These are phyloP conservation scores for Selenicereus undatus DNA, from an alignment of 148 eudicot species.

Conservation along the genomic window DNA sequence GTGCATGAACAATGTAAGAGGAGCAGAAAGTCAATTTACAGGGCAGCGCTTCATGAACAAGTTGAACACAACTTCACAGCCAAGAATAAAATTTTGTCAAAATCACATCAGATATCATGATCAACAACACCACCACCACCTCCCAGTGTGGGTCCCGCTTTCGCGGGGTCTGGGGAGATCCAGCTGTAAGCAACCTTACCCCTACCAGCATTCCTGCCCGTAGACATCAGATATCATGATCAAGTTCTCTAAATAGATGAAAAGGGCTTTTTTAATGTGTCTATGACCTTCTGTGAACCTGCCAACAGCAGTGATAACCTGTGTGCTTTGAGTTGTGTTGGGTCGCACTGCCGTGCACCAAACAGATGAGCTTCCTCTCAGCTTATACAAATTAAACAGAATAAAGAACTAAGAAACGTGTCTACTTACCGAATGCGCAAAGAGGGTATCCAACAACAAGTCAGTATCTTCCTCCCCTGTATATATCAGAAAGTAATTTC, in stretches of 20 bases:
- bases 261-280: not conserved
- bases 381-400: not conserved
- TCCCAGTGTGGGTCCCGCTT: no score
- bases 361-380: not conserved
- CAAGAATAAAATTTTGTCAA: not conserved
- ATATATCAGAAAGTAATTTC: constrained; percentile 12
- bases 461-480: constrained; percentile 74
- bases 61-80: not conserved
- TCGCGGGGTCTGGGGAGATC: no score
- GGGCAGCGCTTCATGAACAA: not conserved
- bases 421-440: constrained; percentile 69
- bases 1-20: not conserved
- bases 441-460: constrained; percentile 71
- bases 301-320: not conserved
- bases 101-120: not conserved
- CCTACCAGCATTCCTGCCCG: no score
- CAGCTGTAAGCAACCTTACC: no score
- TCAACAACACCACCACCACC: no score
- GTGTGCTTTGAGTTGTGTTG: not conserved
- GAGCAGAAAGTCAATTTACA: not conserved
- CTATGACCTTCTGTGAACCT: not conserved
- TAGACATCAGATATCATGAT: not conserved
- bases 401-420: not conserved
- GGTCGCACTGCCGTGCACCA: not conserved
- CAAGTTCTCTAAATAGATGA: not conserved